Conservation (phyloP, 345 rosid species). For the Rhizophora mangle region DNA sequence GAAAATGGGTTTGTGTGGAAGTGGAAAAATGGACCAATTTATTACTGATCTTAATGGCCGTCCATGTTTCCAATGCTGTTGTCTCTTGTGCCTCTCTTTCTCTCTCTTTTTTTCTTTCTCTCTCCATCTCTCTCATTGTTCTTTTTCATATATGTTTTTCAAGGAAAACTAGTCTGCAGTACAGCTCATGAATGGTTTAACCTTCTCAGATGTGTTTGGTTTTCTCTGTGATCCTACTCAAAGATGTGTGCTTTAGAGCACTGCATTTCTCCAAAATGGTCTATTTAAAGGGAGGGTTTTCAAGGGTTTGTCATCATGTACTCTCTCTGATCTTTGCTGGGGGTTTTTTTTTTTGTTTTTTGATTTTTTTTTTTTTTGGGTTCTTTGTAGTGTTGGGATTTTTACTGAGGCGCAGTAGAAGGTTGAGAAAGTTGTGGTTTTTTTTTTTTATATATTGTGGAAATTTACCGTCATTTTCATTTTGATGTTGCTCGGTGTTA, state of each 20-base stretch:
- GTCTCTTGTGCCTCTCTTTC: not conserved
- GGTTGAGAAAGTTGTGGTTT: not conserved
- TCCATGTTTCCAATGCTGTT: conserved; percentile 18
- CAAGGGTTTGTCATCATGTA: not conserved
- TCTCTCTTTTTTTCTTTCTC: too few relatives aligned
- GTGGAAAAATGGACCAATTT: not conserved
- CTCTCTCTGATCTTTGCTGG: not conserved
- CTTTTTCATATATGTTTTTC: not conserved
- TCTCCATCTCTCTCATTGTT: not conserved
- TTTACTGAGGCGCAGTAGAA: not conserved
- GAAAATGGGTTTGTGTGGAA: not conserved
- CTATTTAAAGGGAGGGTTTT: not conserved
- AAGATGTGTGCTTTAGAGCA: not conserved
- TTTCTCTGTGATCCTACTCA: not conserved
- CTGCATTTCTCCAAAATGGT: not conserved
- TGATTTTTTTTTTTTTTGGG: not conserved
- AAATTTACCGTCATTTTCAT: not conserved
- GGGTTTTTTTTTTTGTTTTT: not conserved
- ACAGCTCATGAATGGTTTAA: conserved; percentile 1
- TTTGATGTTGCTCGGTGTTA: not conserved
- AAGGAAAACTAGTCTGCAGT: not conserved
- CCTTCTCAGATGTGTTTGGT: not conserved
- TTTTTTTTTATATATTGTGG: not conserved
- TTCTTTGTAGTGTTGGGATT: not conserved
- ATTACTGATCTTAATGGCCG: conserved; percentile 10